phyloP scores from a whole-genome alignment of 345 rosid genomes.

The Populus deltoides region DNA sequence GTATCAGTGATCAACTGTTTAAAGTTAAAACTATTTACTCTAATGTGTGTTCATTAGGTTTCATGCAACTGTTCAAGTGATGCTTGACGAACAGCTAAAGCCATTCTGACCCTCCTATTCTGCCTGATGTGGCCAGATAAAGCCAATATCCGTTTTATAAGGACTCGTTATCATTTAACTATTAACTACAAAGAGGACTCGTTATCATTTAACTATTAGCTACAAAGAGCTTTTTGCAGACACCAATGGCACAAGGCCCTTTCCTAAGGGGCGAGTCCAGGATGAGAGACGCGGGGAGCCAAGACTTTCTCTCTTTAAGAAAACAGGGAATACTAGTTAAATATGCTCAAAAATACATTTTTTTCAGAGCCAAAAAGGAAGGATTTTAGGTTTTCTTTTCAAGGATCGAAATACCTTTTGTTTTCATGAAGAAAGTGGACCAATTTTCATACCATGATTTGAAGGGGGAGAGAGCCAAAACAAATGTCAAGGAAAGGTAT shows the following conservation, averaged over 20 bases:
- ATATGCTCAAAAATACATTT: not conserved
- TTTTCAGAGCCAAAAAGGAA: too few relatives aligned
- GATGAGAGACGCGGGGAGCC: not conserved
- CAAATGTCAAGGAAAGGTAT: not conserved
- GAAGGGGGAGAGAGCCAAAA: not conserved
- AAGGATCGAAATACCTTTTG: too few relatives aligned
- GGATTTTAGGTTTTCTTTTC: too few relatives aligned
- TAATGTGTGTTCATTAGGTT: not conserved
- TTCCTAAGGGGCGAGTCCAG: not conserved
- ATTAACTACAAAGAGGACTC: not conserved
- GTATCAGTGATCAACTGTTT: not conserved
- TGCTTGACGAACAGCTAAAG: constrained; percentile 22
- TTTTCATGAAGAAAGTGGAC: not conserved
- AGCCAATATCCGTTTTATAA: not conserved
- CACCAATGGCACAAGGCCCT: not conserved
- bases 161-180: not conserved
- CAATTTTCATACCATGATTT: too few relatives aligned
- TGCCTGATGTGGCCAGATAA: constrained; percentile 15
- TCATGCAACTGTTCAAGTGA: not conserved
- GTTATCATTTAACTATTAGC: not conserved
- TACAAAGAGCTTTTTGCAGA: not conserved
- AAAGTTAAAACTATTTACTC: constrained; percentile 12
- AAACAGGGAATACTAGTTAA: not conserved
- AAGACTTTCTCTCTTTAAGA: not conserved
- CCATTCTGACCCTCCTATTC: constrained; percentile 19